These are phyloP conservation scores for Aspergillus sclerotiicarbonarius DNA, from an alignment of 495 filamentous ascomycete species.

Conservation along the genomic window DNA sequence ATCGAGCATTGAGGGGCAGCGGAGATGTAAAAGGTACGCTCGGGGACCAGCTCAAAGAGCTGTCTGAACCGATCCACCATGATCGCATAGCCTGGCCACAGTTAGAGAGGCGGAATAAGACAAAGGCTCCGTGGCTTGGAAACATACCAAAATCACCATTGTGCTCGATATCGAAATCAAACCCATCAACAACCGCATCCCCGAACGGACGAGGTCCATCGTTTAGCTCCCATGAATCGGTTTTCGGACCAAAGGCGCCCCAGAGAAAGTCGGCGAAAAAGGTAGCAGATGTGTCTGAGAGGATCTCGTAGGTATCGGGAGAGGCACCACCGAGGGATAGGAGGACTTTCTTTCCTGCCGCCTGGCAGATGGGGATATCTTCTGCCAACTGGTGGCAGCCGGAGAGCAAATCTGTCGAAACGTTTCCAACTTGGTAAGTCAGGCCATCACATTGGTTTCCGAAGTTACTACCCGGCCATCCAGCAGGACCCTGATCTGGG, in stretches of 20 bases:
- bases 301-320: constrained; percentile 38
- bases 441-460: constrained; percentile 61
- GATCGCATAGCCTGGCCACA: constrained; percentile 34
- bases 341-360: constrained; percentile 62
- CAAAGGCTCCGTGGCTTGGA: neutral
- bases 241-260: constrained; percentile 59
- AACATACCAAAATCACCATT: constrained; percentile 44
- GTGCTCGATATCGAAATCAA: constrained; percentile 67
- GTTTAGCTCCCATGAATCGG: constrained; percentile 31
- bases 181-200: constrained; percentile 62
- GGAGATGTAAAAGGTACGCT: constrained; percentile 58
- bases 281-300: constrained; percentile 28
- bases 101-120: constrained; percentile 11
- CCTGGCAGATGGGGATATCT: constrained; percentile 66
- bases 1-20: constrained; percentile 63
- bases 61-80: constrained; percentile 52
- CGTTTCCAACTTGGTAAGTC: constrained; percentile 39
- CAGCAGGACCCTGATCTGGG: constrained; percentile 52
- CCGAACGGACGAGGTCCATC: constrained; percentile 59
- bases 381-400: constrained; percentile 52
- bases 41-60: constrained; percentile 44
- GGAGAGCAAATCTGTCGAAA: constrained; percentile 34
- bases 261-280: constrained; percentile 62
- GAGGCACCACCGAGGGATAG: constrained; percentile 62
- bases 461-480: constrained; percentile 62